Percentiles rank a stretch among this genome's conserved stretches.
These are phyloP conservation scores for Rhypophila decipiens DNA, from an alignment of 495 filamentous ascomycete species.

Conservation along the genomic window DNA sequence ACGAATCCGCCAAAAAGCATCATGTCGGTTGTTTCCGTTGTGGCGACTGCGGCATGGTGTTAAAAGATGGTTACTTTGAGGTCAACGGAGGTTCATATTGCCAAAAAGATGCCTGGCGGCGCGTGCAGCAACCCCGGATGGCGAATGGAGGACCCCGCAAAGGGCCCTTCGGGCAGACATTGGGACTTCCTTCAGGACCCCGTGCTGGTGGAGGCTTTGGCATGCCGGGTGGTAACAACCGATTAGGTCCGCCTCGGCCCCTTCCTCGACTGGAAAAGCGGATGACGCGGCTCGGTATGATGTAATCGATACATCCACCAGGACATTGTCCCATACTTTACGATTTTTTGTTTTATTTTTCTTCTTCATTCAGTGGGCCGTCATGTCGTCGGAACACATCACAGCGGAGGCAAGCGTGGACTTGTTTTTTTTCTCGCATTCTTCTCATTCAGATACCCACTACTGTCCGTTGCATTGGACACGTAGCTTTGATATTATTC, in stretches of 20 bases:
- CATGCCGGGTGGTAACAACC: constrained; percentile 10
- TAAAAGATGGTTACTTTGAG: constrained; percentile 61
- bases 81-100: constrained; percentile 58
- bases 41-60: constrained; percentile 49
- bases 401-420: background rate
- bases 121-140: constrained; percentile 30
- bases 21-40: constrained; percentile 85
- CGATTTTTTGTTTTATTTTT: background rate
- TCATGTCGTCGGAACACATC: no score
- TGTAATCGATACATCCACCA: constrained; percentile 37
- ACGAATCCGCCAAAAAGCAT: constrained; percentile 68
- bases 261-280: constrained; percentile 59
- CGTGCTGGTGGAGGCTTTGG: constrained; percentile 7
- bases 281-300: constrained; percentile 84
- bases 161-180: constrained; percentile 4
- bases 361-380: background rate
- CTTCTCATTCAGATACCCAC: background rate
- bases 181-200: constrained; percentile 10
- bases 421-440: background rate
- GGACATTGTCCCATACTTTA: no score
- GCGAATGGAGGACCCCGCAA: constrained; percentile 3
- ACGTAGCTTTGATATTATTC: no score
- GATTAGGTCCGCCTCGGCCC: constrained; percentile 14
- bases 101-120: constrained; percentile 73
- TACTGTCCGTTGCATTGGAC: background rate